These are phyloP conservation scores for Apiospora pterosperma DNA, from an alignment of 2,329 filamentous ascomycete species.

Conservation along the genomic window DNA sequence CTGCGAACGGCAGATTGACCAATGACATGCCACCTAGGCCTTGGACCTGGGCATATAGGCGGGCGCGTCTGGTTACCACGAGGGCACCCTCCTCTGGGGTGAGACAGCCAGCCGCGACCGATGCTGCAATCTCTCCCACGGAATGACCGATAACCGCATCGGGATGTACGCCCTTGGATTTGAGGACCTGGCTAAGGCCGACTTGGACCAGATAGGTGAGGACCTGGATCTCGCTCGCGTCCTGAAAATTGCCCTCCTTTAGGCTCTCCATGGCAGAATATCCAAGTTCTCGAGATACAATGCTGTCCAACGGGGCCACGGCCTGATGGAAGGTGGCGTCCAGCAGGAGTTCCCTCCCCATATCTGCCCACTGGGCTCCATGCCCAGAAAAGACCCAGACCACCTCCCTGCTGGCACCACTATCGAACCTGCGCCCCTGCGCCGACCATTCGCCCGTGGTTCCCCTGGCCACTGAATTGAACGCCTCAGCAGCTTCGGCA, in stretches of 20 bases:
- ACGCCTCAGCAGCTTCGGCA: neutral
- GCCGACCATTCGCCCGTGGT: slow-evolving; percentile 2
- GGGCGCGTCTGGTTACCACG: slow-evolving; percentile 30
- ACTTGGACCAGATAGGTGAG: slow-evolving; percentile 34
- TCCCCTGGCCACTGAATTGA: neutral
- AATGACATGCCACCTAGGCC: slow-evolving; percentile 13
- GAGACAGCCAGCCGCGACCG: slow-evolving; percentile 31
- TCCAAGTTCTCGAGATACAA: slow-evolving; percentile 15
- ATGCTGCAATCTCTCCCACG: slow-evolving; percentile 37
- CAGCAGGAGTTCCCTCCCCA: slow-evolving; percentile 34
- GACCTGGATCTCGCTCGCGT: slow-evolving; percentile 27
- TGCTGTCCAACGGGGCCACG: neutral
- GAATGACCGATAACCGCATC: slow-evolving; percentile 38
- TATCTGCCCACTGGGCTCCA: too few species aligned
- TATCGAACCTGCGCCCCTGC: too few species aligned
- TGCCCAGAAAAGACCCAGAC: slow-evolving; percentile 40
- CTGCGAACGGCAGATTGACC: slow-evolving; percentile 26
- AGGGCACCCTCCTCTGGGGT: slow-evolving; percentile 30
- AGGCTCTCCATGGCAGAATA: slow-evolving; percentile 17
- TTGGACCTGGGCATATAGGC: slow-evolving; percentile 12
- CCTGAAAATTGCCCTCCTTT: slow-evolving; percentile 18
- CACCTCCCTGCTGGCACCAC: slow-evolving; percentile 14
- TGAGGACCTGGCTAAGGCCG: slow-evolving; percentile 27
- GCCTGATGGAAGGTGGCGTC: too few species aligned
- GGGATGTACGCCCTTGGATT: slow-evolving; percentile 26